phyloP scores from a whole-genome alignment of 2,329 filamentous ascomycete genomes.

The Xylaria sp. region DNA sequence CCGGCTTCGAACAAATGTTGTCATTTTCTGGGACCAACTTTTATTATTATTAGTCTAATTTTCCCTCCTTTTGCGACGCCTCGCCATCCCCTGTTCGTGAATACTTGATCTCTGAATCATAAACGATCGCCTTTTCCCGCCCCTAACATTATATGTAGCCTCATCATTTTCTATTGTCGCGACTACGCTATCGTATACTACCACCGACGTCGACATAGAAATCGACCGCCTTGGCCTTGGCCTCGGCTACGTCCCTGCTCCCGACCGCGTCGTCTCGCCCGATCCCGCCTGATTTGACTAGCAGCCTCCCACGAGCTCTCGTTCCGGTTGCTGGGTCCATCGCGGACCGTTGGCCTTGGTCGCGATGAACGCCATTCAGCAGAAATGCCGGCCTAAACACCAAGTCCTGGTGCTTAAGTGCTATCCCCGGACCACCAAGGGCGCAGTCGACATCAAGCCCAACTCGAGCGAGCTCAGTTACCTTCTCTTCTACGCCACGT shows the following conservation, averaged over 20 bases:
- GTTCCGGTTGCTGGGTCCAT: constrained; percentile 27
- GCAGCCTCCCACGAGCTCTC: constrained; percentile 8
- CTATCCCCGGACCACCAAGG: constrained; percentile 93
- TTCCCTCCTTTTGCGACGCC: constrained; percentile 31
- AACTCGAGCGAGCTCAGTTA: constrained; percentile 98
- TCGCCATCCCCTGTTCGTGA: constrained; percentile 19
- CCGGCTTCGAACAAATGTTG: constrained; percentile 22
- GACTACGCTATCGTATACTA: background rate
- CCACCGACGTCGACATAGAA: constrained; percentile 22
- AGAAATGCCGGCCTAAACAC: constrained; percentile 88
- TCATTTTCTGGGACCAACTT: constrained; percentile 30
- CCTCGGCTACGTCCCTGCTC: constrained; percentile 4
- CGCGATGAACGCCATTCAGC: constrained; percentile 72
- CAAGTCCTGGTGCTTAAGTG: constrained; percentile 96
- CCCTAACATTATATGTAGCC: background rate
- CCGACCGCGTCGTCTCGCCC: constrained; percentile 16
- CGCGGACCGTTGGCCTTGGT: constrained; percentile 38
- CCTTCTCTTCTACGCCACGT: constrained; percentile 95
- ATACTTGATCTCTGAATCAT: constrained; percentile 23
- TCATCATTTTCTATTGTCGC: constrained; percentile 2
- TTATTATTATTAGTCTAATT: constrained; percentile 30
- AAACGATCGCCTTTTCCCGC: background rate
- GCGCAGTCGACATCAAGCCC: constrained; percentile 90
- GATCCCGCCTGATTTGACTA: constrained; percentile 19
- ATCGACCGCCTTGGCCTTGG: constrained; percentile 12